phyloP scores from a whole-genome alignment of 129 eudicot species.

The Helianthus tuberosus region DNA sequence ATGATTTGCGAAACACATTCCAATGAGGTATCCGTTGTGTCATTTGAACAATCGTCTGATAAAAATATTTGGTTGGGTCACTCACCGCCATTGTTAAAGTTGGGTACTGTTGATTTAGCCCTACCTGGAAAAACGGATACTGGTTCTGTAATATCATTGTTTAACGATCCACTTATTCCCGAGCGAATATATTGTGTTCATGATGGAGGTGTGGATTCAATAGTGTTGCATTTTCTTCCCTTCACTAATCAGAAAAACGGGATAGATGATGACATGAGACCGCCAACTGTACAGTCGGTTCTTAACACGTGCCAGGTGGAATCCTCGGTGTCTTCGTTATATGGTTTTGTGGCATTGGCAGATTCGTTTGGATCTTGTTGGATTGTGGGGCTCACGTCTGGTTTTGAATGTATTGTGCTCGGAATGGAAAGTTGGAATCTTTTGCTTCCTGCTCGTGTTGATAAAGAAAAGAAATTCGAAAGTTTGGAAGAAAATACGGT shows the following conservation, averaged over 20 bases:
- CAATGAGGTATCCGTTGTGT: slow-evolving; percentile 37
- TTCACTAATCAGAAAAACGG: slow-evolving; percentile 79
- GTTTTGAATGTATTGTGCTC: slow-evolving; percentile 71
- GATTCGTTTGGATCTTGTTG: slow-evolving; percentile 89
- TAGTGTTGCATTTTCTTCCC: slow-evolving; percentile 90
- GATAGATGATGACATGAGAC: slow-evolving; percentile 59
- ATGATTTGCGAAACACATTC: slow-evolving; percentile 84
- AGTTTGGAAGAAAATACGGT: slow-evolving; percentile 39
- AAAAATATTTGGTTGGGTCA: slow-evolving; percentile 71
- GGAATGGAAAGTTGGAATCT: slow-evolving; percentile 90
- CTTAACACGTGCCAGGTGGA: slow-evolving; percentile 70
- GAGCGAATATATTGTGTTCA: slow-evolving; percentile 82
- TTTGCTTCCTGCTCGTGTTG: slow-evolving; percentile 52
- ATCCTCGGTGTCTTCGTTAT: slow-evolving; percentile 54
- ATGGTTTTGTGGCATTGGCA: slow-evolving; percentile 75
- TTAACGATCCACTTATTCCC: slow-evolving; percentile 74
- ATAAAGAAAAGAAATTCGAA: slow-evolving; percentile 37
- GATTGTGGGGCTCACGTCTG: slow-evolving; percentile 84
- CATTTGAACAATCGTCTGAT: slow-evolving; percentile 57
- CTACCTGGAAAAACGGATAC: slow-evolving; percentile 49
- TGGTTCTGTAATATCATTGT: slow-evolving; percentile 52
- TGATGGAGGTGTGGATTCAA: slow-evolving; percentile 85
- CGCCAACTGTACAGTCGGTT: slow-evolving; percentile 83
- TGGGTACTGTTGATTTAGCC: slow-evolving; percentile 90
- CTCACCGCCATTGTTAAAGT: slow-evolving; percentile 80